phyloP scores from a whole-genome alignment of 345 rosid genomes.

The Eucalyptus lansdowneana region DNA sequence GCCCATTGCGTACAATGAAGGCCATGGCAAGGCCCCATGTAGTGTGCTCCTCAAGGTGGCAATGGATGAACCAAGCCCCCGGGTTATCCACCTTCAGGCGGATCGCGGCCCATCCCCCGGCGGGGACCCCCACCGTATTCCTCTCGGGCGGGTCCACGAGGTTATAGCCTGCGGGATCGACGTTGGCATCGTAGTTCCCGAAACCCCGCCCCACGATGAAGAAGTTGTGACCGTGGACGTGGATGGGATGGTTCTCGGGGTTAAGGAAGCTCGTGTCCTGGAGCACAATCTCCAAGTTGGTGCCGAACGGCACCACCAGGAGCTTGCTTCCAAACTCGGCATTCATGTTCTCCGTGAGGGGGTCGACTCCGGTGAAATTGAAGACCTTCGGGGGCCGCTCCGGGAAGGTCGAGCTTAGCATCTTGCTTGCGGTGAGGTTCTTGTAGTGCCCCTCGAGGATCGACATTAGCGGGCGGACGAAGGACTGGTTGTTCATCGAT shows the following conservation, averaged over 20 bases:
- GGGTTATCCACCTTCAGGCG: conserved; percentile 59
- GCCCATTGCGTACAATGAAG: conserved; percentile 36
- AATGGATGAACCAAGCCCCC: conserved; percentile 75
- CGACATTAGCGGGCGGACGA: conserved; percentile 25
- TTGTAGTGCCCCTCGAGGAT: conserved; percentile 35
- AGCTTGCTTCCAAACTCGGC: conserved; percentile 26
- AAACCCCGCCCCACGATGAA: conserved; percentile 56
- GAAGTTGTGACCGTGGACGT: conserved; percentile 65
- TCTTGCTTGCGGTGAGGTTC: conserved; percentile 4
- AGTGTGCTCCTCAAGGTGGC: conserved; percentile 50
- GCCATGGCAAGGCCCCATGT: conserved; percentile 65
- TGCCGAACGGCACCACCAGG: conserved; percentile 20
- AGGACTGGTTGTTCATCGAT: conserved; percentile 54
- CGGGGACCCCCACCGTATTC: conserved; percentile 56
- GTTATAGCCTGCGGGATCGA: conserved; percentile 33
- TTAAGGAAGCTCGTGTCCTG: conserved; percentile 50
- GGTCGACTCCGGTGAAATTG: conserved; percentile 34
- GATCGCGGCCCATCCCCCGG: conserved; percentile 65
- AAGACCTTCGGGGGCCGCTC: conserved; percentile 24
- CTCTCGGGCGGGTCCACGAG: conserved; percentile 59
- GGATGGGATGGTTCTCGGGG: conserved; percentile 55
- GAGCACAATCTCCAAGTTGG: conserved; percentile 44
- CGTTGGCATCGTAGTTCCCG: conserved; percentile 36
- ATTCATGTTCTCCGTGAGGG: conserved; percentile 23
- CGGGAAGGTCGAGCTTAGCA: conserved; percentile 26